Percentiles rank a stretch among this genome's conserved stretches.
These are phyloP conservation scores for Przewalskia tangutica DNA, from an alignment of 257 asterid species.

Conservation along the genomic window DNA sequence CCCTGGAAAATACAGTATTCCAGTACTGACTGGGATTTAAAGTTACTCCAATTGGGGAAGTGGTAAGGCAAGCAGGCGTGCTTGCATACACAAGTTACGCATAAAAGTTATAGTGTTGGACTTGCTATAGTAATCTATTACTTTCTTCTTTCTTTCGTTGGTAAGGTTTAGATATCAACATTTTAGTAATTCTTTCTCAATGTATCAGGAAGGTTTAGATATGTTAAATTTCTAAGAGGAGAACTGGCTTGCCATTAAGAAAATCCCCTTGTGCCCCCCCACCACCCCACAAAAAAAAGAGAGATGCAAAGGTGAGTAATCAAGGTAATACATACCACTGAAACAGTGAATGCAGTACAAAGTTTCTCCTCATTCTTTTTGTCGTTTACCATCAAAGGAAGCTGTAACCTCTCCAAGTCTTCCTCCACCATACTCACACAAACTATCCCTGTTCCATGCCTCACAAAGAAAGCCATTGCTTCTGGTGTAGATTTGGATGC, in stretches of 20 bases:
- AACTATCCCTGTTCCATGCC: conserved; percentile 94
- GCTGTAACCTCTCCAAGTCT: conserved; percentile 71
- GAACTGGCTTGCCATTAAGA: not conserved
- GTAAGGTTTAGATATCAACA: not conserved
- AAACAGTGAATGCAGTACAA: conserved; percentile 79
- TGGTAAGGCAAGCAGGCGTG: not conserved
- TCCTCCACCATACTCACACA: conserved; percentile 96
- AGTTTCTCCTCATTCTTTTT: conserved; percentile 94
- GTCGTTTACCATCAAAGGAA: conserved; percentile 86
- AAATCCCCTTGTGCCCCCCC: not conserved
- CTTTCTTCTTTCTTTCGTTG: not conserved
- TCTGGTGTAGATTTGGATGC: conserved; percentile 90
- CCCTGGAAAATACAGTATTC: not conserved
- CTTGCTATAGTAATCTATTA: not conserved
- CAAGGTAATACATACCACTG: conserved; percentile 59
- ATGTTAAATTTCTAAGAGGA: not conserved
- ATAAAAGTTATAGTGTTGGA: not conserved
- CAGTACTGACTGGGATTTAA: not conserved
- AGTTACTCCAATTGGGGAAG: not conserved
- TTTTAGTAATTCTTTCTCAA: not conserved
- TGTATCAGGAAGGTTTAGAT: not conserved
- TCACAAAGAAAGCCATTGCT: conserved; percentile 97
- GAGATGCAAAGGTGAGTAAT: not conserved
- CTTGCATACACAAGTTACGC: not conserved
- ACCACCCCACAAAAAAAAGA: not conserved